A percentile compares a stretch with the other conserved stretches of the same genome.
phyloP scores from a whole-genome alignment of 2,329 filamentous ascomycete species.

The Botrytis cinerea region DNA sequence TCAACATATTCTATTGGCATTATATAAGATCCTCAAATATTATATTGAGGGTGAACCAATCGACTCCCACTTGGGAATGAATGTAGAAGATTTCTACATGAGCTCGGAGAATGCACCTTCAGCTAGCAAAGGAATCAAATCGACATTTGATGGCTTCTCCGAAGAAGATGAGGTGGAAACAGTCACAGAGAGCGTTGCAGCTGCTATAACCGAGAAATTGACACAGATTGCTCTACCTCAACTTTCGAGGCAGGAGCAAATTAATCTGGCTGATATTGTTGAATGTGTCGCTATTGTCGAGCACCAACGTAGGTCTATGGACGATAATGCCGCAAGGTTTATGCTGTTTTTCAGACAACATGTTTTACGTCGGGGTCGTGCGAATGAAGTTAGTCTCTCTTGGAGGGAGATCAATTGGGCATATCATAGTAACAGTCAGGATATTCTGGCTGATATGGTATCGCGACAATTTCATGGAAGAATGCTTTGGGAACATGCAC shows the following conservation, averaged over 20 bases:
- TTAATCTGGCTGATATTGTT: slow-evolving; percentile 79
- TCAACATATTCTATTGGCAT: slow-evolving; percentile 68
- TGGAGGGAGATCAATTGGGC: slow-evolving; percentile 86
- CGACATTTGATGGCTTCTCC: slow-evolving; percentile 51
- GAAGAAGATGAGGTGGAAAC: slow-evolving; percentile 60
- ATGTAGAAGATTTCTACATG: slow-evolving; percentile 60
- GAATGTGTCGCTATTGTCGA: slow-evolving; percentile 84
- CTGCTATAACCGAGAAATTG: slow-evolving; percentile 74
- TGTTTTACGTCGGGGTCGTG: slow-evolving; percentile 66
- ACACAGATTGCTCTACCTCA: slow-evolving; percentile 73
- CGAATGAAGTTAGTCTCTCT: slow-evolving; percentile 64
- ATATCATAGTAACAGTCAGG: slow-evolving; percentile 81
- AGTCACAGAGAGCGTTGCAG: slow-evolving; percentile 71
- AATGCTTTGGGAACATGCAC: slow-evolving; percentile 81
- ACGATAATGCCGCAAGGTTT: slow-evolving; percentile 85
- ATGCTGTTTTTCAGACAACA: slow-evolving; percentile 86
- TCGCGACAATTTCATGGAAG: slow-evolving; percentile 75
- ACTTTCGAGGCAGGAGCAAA: slow-evolving; percentile 82
- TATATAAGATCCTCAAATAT: slow-evolving; percentile 79
- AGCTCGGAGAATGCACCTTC: slow-evolving; percentile 33
- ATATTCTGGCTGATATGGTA: slow-evolving; percentile 84
- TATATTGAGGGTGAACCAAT: slow-evolving; percentile 78
- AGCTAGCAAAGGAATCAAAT: slow-evolving; percentile 36
- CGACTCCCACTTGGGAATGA: slow-evolving; percentile 73
- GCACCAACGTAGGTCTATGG: slow-evolving; percentile 83